Conservation (phyloP, 1,284 basidiomycete species). For the Papiliotrema terrestris region DNA sequence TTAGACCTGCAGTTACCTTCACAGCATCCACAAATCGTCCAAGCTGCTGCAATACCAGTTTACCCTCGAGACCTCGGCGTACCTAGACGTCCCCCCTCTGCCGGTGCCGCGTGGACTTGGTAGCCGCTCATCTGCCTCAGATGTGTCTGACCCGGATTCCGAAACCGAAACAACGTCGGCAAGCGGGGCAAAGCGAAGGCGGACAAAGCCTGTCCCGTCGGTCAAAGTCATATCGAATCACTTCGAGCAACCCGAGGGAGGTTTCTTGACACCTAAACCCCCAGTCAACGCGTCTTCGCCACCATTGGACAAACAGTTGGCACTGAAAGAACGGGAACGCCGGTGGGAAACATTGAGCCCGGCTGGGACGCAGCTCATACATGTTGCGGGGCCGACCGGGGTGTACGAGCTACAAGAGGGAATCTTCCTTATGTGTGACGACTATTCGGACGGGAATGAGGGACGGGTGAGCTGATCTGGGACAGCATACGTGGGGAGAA, state of each 20-base stretch:
- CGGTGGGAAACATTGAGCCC: conserved; percentile 31
- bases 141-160: not conserved
- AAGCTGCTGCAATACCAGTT: conserved; percentile 27
- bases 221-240: not conserved
- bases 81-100: conserved; percentile 25
- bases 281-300: conserved; percentile 6
- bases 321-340: conserved; percentile 26
- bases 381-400: conserved; percentile 34
- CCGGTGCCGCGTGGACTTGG: too few relatives aligned
- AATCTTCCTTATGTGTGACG: conserved; percentile 44
- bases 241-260: conserved; percentile 6
- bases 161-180: not conserved
- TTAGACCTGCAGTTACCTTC: conserved; percentile 21
- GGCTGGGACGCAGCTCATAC: conserved; percentile 17
- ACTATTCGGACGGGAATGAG: conserved; percentile 21
- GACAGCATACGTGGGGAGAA: not conserved
- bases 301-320: conserved; percentile 23
- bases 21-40: conserved; percentile 12
- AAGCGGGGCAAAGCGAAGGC: not conserved
- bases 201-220: not conserved
- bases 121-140: not conserved
- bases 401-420: conserved; percentile 50
- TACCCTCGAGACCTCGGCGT: conserved; percentile 19
- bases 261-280: conserved; percentile 5
- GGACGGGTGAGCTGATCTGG: conserved; percentile 20